Conservation (phyloP, 2,329 filamentous ascomycete species). For the Ceratocystis diversiconidia region DNA sequence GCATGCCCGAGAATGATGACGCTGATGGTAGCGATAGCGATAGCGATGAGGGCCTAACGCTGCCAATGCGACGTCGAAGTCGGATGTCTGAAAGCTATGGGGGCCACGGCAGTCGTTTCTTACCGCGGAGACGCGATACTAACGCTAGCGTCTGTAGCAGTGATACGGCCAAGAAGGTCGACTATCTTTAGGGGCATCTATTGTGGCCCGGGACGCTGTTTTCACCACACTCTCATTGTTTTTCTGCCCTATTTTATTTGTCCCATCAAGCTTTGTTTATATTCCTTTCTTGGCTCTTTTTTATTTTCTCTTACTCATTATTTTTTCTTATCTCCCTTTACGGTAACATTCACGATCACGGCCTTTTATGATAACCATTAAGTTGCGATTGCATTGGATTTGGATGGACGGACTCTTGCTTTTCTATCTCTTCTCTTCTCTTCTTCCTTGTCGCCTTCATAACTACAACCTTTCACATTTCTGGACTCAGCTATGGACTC, state of each 20-base stretch:
- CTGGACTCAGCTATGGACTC: background rate
- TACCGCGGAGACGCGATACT: slow-evolving; percentile 17
- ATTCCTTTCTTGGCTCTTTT: slow-evolving; percentile 4
- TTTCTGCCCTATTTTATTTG: background rate
- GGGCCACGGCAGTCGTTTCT: slow-evolving; percentile 8
- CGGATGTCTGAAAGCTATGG: slow-evolving; percentile 11
- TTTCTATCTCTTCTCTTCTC: background rate
- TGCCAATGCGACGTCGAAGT: slow-evolving; percentile 17
- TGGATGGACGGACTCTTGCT: background rate
- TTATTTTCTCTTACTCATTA: background rate
- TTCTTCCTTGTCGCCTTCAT: background rate
- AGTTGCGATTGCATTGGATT: slow-evolving; percentile 8
- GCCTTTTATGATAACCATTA: slow-evolving; percentile 4
- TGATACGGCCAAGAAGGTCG: slow-evolving; percentile 19
- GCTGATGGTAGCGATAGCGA: slow-evolving; percentile 19
- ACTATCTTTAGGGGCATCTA: background rate
- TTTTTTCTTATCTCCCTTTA: slow-evolving; percentile 3
- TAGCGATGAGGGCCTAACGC: slow-evolving; percentile 19
- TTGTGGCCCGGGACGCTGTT: background rate
- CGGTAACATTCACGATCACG: slow-evolving; percentile 9
- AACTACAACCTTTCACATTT: background rate
- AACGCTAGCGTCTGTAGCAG: slow-evolving; percentile 18
- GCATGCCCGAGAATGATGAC: slow-evolving; percentile 14
- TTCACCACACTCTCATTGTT: background rate
- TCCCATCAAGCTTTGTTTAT: background rate